phyloP scores from a whole-genome alignment of 2,329 filamentous ascomycete species.

The Pseudonectria buxi region DNA sequence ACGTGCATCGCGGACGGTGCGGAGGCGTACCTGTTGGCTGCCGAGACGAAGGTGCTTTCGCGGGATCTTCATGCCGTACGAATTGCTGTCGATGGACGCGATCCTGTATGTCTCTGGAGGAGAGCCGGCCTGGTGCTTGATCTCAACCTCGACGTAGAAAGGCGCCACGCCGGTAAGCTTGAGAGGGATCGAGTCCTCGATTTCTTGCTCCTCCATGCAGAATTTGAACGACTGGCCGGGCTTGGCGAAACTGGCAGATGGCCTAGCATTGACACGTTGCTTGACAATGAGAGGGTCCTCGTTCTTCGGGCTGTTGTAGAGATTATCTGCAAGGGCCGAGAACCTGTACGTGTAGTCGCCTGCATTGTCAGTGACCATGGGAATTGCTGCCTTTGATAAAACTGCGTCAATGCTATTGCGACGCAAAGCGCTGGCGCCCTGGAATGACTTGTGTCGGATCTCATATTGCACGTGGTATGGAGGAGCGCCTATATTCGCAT shows the following conservation, averaged over 20 bases:
- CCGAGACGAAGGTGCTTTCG: constrained; percentile 78
- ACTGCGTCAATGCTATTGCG: constrained; percentile 71
- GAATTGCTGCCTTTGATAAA: constrained; percentile 67
- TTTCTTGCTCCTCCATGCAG: constrained; percentile 75
- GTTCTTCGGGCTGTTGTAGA: constrained; percentile 70
- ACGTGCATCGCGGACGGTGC: constrained; percentile 78
- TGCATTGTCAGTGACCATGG: constrained; percentile 77
- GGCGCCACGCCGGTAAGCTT: constrained; percentile 76
- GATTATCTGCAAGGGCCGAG: constrained; percentile 71
- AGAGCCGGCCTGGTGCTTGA: constrained; percentile 80
- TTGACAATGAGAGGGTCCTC: constrained; percentile 63
- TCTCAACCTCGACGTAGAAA: constrained; percentile 84
- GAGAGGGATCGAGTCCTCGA: constrained; percentile 83
- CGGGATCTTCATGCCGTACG: constrained; percentile 76
- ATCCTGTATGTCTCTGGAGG: constrained; percentile 77
- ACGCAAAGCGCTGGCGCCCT: constrained; percentile 57
- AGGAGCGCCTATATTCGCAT: constrained; percentile 50
- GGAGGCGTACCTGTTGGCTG: constrained; percentile 82
- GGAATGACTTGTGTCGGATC: constrained; percentile 62
- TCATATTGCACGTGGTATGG: constrained; percentile 82
- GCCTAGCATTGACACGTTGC: constrained; percentile 79
- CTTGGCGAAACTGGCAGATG: constrained; percentile 72
- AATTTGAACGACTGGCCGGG: constrained; percentile 94
- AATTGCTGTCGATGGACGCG: constrained; percentile 67
- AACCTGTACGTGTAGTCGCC: constrained; percentile 86